phyloP scores from a whole-genome alignment of 805 yeast species.

The Nakazawaea wickerhamii region DNA sequence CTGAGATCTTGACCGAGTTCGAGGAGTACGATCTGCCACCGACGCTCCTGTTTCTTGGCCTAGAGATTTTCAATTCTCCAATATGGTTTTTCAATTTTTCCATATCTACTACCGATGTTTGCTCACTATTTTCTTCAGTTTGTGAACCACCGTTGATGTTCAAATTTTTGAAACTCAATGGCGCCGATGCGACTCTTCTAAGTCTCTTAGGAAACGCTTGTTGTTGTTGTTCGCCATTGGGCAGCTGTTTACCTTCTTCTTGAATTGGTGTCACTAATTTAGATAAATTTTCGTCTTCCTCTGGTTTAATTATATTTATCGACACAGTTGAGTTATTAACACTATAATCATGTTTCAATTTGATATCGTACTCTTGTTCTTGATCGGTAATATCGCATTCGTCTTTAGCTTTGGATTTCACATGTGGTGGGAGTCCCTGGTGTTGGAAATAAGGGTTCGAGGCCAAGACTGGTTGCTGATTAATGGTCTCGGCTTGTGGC shows the following conservation, averaged over 20 bases:
- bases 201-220: conserved; percentile 36
- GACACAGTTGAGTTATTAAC: conserved; percentile 24
- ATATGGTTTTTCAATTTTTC: conserved; percentile 27
- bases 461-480: conserved; percentile 10
- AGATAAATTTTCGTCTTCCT: neutral
- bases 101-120: conserved; percentile 6
- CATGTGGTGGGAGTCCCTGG: conserved; percentile 55
- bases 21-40: conserved; percentile 60
- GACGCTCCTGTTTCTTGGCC: conserved; percentile 43
- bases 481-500: neutral
- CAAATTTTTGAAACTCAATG: conserved; percentile 47
- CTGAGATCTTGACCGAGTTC: conserved; percentile 66
- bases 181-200: conserved; percentile 83
- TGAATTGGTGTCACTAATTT: conserved; percentile 6
- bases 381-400: conserved; percentile 24
- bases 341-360: conserved; percentile 27
- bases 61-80: conserved; percentile 28
- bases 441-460: conserved; percentile 50
- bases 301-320: conserved; percentile 9
- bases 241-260: conserved; percentile 4
- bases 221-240: conserved; percentile 3
- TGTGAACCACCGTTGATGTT: conserved; percentile 18
- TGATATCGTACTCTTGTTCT: conserved; percentile 16
- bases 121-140: neutral
- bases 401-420: conserved; percentile 12